These are phyloP conservation scores for Catharanthus roseus DNA, from an alignment of 257 asterid species.

Conservation along the genomic window DNA sequence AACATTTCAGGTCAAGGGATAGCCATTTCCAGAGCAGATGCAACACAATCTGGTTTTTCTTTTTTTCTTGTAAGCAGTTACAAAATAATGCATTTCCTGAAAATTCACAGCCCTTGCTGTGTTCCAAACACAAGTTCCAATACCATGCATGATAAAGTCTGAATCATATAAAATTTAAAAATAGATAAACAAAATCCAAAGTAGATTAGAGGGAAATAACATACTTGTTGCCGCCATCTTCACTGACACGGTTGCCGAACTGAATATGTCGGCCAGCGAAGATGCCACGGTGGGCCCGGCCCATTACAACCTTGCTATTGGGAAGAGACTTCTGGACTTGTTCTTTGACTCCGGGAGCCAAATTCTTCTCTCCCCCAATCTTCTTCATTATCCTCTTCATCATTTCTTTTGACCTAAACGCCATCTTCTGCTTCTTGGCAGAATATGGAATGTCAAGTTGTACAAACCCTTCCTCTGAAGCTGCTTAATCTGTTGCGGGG, in stretches of 20 bases:
- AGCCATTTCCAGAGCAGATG: no score
- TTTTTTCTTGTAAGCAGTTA: no score
- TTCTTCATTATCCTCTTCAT: conserved; percentile 79
- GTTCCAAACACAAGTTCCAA: no score
- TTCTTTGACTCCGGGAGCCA: conserved; percentile 61
- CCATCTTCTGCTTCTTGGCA: conserved; percentile 30
- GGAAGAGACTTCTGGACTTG: conserved; percentile 59
- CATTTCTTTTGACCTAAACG: conserved; percentile 76
- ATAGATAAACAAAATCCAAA: background rate
- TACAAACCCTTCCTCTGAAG: no score
- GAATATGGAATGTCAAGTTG: background rate
- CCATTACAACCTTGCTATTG: conserved; percentile 66
- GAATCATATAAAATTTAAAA: no score
- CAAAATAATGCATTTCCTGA: no score
- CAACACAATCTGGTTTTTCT: no score
- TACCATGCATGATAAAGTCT: no score
- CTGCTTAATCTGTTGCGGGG: no score
- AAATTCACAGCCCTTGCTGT: no score
- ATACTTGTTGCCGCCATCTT: conserved; percentile 89
- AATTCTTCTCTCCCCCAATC: conserved; percentile 71
- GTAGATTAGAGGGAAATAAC: conserved; percentile 8
- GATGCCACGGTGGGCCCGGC: conserved; percentile 91
- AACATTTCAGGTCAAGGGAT: no score
- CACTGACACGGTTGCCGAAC: conserved; percentile 85
- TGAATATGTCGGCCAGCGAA: conserved; percentile 91